phyloP scores from a whole-genome alignment of 768 basidiomycete genomes.

The Tricholoma sp. region DNA sequence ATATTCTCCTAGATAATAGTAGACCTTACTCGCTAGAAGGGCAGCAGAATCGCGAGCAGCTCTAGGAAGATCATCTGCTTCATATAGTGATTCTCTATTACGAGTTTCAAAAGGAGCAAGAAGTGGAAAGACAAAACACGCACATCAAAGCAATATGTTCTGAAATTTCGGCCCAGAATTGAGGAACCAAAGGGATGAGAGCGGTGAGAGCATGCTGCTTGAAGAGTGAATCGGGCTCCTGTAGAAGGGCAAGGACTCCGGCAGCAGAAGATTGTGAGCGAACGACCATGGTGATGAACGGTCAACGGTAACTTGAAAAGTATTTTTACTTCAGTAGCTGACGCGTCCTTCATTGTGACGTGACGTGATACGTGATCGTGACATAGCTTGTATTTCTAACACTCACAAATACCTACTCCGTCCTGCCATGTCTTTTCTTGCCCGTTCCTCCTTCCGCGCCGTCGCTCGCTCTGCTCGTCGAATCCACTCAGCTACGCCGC shows the following conservation, averaged over 20 bases:
- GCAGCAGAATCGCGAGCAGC: constrained; percentile 80
- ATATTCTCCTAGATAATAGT: constrained; percentile 93
- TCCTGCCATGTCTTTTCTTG: constrained; percentile 43
- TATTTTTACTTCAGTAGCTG: constrained; percentile 27
- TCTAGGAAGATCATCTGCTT: constrained; percentile 69
- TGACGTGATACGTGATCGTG: constrained; percentile 19
- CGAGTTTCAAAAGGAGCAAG: constrained; percentile 4
- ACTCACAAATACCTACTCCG: constrained; percentile 27
- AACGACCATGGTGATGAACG: constrained; percentile 59
- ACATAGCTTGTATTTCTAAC: constrained; percentile 22
- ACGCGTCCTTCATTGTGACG: constrained; percentile 33
- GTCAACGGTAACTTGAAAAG: too few species aligned
- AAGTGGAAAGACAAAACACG: constrained; percentile 25
- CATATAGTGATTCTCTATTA: constrained; percentile 83
- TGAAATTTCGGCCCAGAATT: constrained; percentile 99
- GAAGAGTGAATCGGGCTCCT: constrained; percentile 82
- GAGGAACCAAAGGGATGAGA: constrained; percentile 78
- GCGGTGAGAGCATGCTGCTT: constrained; percentile 88
- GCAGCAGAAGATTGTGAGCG: constrained; percentile 78
- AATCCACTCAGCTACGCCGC: constrained; percentile 36
- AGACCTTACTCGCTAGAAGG: constrained; percentile 94
- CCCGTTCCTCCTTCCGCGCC: constrained; percentile 44
- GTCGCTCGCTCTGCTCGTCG: constrained; percentile 40
- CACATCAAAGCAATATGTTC: constrained; percentile 89
- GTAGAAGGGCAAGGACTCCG: constrained; percentile 86